Evolutionary conservation across 2,329 filamentous ascomycete genomes (phyloP).

Genomic region (Colletotrichum trifolii): DNA sequence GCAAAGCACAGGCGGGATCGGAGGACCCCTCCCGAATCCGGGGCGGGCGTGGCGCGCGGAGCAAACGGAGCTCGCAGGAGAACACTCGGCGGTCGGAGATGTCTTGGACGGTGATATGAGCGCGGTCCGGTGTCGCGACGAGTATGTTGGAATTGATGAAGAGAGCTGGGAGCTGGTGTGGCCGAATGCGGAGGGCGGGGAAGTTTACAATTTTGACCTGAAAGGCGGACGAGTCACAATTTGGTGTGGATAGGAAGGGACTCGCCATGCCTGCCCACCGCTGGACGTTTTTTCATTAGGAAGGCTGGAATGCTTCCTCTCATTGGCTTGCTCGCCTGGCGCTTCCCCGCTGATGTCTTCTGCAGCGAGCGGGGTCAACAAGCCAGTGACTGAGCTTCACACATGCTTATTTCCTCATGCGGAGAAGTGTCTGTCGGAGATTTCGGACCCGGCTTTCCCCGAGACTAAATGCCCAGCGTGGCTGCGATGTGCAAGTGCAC

Average conservation of each 20-base stretch:
- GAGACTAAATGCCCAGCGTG: conserved; percentile 1
- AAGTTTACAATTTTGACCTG: conserved; percentile 36
- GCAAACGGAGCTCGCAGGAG: conserved; percentile 30
- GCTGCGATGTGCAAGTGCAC: conserved; percentile 21
- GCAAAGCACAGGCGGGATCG: conserved; percentile 34
- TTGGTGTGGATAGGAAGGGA: conserved; percentile 33
- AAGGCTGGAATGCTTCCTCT: conserved; percentile 1
- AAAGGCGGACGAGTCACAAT: conserved; percentile 33
- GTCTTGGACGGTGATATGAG: conserved; percentile 32
- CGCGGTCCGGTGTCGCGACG: conserved; percentile 39
- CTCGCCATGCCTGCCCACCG: conserved; percentile 25
- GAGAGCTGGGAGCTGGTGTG: conserved; percentile 31
- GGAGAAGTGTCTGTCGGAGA: conserved; percentile 10
- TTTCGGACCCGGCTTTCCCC: conserved; percentile 3
- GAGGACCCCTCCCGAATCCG: conserved; percentile 33
- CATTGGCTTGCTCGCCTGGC: conserved; percentile 12
- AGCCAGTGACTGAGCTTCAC: conserved; percentile 4
- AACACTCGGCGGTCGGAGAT: conserved; percentile 29
- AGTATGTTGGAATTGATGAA: conserved; percentile 32
- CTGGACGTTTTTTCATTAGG: conserved; percentile 12
- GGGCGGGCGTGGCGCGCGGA: conserved; percentile 29
- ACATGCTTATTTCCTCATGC: conserved; percentile 25
- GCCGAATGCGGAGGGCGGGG: conserved; percentile 39
- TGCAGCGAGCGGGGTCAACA: conserved; percentile 25
- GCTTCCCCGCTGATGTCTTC: conserved; percentile 22